Evolutionary conservation across 139 green algal species (phyloP).

Genomic region (Medakamo hakoo): DNA sequence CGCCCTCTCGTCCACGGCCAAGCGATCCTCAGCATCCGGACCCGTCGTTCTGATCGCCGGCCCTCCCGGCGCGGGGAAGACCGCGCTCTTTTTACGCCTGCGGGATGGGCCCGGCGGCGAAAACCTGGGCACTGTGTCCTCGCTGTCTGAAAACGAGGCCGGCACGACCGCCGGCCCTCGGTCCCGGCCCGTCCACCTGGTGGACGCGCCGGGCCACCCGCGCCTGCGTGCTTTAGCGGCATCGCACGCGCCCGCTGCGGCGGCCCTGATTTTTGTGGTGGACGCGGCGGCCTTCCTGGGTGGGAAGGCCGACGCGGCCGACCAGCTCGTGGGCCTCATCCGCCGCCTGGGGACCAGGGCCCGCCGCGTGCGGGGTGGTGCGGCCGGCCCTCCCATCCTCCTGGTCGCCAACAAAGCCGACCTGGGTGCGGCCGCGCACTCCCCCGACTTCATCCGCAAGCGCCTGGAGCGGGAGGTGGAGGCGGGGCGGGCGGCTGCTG

Average conservation of each 20-base stretch:
- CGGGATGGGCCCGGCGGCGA: conserved; percentile 25
- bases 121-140: conserved; percentile 47
- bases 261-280: conserved; percentile 64
- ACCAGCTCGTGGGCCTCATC: conserved; percentile 42
- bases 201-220: conserved; percentile 76
- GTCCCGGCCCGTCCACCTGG: conserved; percentile 24
- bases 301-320: conserved; percentile 34
- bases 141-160: conserved; percentile 44
- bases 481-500: background rate
- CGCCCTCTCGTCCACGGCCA: no score
- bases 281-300: conserved; percentile 68
- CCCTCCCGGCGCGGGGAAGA: conserved; percentile 54
- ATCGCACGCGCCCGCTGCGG: conserved; percentile 24
- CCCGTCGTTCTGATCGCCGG: conserved; percentile 38
- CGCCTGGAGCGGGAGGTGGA: conserved; percentile 78
- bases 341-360: conserved; percentile 22
- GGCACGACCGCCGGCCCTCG: background rate
- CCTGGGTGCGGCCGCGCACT: conserved; percentile 60
- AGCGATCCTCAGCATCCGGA: no score
- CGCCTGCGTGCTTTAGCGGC: conserved; percentile 44
- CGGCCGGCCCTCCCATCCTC: no score
- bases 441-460: conserved; percentile 70
- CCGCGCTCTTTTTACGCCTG: conserved; percentile 55
- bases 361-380: conserved; percentile 28
- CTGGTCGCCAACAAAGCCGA: conserved; percentile 89